phyloP scores from a whole-genome alignment of 2,329 filamentous ascomycete genomes.

The Aspergillus caelatus region DNA sequence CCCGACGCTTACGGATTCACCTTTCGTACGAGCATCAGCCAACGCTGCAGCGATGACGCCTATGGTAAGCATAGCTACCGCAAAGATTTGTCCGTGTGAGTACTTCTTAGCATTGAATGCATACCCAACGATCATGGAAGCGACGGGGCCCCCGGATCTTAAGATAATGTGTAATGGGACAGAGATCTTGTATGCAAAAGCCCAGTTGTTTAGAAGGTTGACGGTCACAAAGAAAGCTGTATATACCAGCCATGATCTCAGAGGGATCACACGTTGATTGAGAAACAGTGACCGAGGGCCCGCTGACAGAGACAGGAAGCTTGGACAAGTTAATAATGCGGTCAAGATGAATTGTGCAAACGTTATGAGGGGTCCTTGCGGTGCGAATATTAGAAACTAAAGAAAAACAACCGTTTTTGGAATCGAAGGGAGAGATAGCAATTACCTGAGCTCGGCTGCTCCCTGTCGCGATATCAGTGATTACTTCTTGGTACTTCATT shows the following conservation, averaged over 20 bases:
- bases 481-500: not conserved
- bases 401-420: not conserved
- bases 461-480: constrained; percentile 52
- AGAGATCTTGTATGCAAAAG: constrained; percentile 94
- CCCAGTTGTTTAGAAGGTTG: constrained; percentile 96
- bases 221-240: constrained; percentile 90
- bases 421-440: not conserved
- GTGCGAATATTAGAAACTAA: not conserved
- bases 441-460: constrained; percentile 80
- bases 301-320: constrained; percentile 67
- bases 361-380: constrained; percentile 75
- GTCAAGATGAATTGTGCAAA: constrained; percentile 90
- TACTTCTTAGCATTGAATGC: constrained; percentile 79
- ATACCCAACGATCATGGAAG: constrained; percentile 89
- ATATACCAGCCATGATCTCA: constrained; percentile 83
- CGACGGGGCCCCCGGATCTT: constrained; percentile 91
- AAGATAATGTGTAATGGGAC: constrained; percentile 97
- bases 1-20: constrained; percentile 35
- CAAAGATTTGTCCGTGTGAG: constrained; percentile 74
- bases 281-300: constrained; percentile 71
- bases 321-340: constrained; percentile 73
- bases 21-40: constrained; percentile 86
- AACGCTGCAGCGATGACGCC: constrained; percentile 88
- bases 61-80: constrained; percentile 79
- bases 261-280: constrained; percentile 75